phyloP scores from a whole-genome alignment of 371 early-diverging fungal genomes.

The Caulochytrium protostelioides region DNA sequence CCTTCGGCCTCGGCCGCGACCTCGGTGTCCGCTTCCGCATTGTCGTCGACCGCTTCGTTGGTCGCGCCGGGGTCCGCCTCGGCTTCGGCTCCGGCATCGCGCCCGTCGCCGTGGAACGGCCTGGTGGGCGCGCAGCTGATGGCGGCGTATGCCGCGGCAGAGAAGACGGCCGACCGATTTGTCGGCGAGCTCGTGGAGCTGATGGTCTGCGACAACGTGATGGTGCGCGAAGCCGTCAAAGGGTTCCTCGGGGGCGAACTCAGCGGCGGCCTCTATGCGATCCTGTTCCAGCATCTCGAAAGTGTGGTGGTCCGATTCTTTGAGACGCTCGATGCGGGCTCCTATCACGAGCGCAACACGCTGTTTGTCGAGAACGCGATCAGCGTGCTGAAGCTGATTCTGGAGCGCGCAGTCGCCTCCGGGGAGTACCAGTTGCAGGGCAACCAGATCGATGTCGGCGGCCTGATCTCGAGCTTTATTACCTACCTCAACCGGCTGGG shows the following conservation, averaged over 20 bases:
- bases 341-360: constrained; percentile 53
- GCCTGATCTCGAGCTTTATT: constrained; percentile 48
- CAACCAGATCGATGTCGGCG: constrained; percentile 50
- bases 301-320: constrained; percentile 52
- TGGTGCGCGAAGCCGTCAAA: constrained; percentile 73
- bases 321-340: constrained; percentile 47
- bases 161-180: constrained; percentile 41
- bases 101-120: background rate
- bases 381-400: constrained; percentile 53
- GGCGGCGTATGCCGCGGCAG: constrained; percentile 7
- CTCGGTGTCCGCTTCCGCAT: background rate
- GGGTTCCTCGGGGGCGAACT: constrained; percentile 71
- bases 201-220: constrained; percentile 55
- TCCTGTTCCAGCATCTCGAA: constrained; percentile 61
- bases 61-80: background rate
- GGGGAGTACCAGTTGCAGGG: constrained; percentile 30
- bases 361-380: constrained; percentile 74
- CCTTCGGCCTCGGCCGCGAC: background rate
- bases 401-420: constrained; percentile 54
- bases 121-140: constrained; percentile 15
- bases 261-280: constrained; percentile 54
- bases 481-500: constrained; percentile 55
- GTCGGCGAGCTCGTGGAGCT: constrained; percentile 67
- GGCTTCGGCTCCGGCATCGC: background rate
- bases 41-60: background rate